Evolutionary conservation across 495 filamentous ascomycete species (phyloP), one percentile per base, ranked within the genome.

Genomic region (Cercophora scortea): DNA sequence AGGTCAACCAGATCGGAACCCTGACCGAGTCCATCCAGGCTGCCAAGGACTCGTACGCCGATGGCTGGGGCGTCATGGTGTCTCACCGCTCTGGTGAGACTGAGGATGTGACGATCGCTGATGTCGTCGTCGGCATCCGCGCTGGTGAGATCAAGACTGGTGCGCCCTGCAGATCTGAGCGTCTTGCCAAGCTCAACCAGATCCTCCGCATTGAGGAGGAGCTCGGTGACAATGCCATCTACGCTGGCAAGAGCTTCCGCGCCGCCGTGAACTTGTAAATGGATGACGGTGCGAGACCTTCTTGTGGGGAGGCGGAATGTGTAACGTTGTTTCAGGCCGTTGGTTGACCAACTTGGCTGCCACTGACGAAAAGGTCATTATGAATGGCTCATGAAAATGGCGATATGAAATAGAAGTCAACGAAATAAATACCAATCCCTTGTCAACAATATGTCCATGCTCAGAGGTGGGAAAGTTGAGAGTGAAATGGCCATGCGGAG

Each of bases 1-100:
- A 99, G 84, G 94, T 99, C 72, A 99, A 99, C 84, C 94, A 99
- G 80, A 99, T 99, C 63, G 94, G 94, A 73, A 95, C 94, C 53
- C 84, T 99, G 53, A 94, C 88, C 61, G 85, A 99, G 81, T 95
- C 94, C 46, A 99, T 99, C 78, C 93, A 99, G 79, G 94, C 94
- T 51, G 93, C 94, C 67, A 97, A 96, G 80, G 94, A 97, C 78
- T 95, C 94, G 53, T 99, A 93, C 70, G 88, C 86, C 54, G 94
- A 89, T 62, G 85, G 83, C 71, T 99, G 92, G 92, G 93, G 93
- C 72, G 91, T 99, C 78, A 99, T 99, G 94, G 94, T 99, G 52
- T 96, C 92, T 52, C 94, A 99, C 81, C 86, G 94, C 60, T 96
- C 93, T 55, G 93, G 93, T 67, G 93, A 98, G 87, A 97, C 93